These are phyloP conservation scores for Naganishia antarctica DNA, from an alignment of 768 basidiomycete species.

Conservation along the genomic window DNA sequence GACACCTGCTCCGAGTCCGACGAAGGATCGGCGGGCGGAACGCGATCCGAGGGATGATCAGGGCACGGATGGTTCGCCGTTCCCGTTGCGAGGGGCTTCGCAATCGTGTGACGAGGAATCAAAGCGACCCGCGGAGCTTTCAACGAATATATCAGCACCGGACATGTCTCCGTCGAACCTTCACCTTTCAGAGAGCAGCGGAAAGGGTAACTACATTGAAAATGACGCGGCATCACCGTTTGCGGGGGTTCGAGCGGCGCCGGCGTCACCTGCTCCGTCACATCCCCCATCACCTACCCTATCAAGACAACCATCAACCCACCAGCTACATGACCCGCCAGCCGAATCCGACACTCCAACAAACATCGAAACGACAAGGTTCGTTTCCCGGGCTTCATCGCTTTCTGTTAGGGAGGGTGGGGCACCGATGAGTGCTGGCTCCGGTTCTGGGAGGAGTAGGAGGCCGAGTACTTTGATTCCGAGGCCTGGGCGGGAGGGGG, in stretches of 20 bases:
- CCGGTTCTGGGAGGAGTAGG: slow-evolving; percentile 13
- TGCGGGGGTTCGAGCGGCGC: not conserved
- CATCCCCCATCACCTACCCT: not conserved
- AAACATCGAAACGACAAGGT: not conserved
- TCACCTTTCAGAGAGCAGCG: no score
- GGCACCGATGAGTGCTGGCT: not conserved
- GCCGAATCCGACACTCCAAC: not conserved
- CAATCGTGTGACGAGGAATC: no score
- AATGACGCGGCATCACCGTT: no score
- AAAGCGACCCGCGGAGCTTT: no score
- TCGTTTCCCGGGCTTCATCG: not conserved
- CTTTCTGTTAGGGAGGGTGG: no score
- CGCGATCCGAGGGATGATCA: not conserved
- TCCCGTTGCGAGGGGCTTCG: slow-evolving; percentile 8
- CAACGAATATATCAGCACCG: not conserved
- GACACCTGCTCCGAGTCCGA: not conserved
- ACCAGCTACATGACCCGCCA: no score
- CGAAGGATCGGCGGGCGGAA: not conserved
- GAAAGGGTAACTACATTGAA: no score
- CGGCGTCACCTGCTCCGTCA: not conserved
- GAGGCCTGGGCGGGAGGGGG: slow-evolving; percentile 20
- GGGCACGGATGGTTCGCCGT: not conserved
- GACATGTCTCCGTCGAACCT: no score
- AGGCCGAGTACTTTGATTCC: slow-evolving; percentile 29
- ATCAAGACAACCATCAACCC: no score